These are phyloP conservation scores for Sequoia sempervirens DNA, from an alignment of 75 land plant species.

Conservation along the genomic window DNA sequence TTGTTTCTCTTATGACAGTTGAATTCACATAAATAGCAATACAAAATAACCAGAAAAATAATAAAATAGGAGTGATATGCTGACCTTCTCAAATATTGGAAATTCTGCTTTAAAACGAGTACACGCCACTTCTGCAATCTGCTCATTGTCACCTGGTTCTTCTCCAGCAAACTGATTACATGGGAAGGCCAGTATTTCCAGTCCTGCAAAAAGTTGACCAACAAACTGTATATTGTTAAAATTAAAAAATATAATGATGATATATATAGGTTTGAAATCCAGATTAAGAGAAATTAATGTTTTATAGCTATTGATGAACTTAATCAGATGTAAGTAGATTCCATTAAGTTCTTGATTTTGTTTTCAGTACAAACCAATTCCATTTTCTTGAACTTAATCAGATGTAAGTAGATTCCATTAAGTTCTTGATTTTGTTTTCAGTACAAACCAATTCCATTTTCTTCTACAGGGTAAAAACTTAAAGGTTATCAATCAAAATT, in stretches of 20 bases:
- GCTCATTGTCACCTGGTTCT: slow-evolving; percentile 70
- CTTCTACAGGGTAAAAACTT: too few relatives aligned
- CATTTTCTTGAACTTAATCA: too few relatives aligned
- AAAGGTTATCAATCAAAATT: too few relatives aligned
- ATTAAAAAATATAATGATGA: neutral
- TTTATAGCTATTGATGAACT: too few relatives aligned
- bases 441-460: too few relatives aligned
- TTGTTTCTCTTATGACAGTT: neutral
- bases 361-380: too few relatives aligned
- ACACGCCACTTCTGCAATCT: slow-evolving; percentile 56
- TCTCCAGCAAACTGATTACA: slow-evolving; percentile 76
- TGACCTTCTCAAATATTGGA: slow-evolving; percentile 71
- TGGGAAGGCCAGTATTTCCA: slow-evolving; percentile 32
- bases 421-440: too few relatives aligned
- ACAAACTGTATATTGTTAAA: neutral
- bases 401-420: too few relatives aligned
- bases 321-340: too few relatives aligned
- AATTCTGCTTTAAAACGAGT: slow-evolving; percentile 66
- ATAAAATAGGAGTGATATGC: neutral
- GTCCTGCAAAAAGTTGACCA: neutral
- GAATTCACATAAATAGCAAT: neutral
- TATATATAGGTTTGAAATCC: neutral
- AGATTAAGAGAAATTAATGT: neutral
- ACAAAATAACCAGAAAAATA: neutral
- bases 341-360: too few relatives aligned